Evolutionary conservation across 345 rosid genomes (phyloP).

Genomic region (Brassica nigra): DNA sequence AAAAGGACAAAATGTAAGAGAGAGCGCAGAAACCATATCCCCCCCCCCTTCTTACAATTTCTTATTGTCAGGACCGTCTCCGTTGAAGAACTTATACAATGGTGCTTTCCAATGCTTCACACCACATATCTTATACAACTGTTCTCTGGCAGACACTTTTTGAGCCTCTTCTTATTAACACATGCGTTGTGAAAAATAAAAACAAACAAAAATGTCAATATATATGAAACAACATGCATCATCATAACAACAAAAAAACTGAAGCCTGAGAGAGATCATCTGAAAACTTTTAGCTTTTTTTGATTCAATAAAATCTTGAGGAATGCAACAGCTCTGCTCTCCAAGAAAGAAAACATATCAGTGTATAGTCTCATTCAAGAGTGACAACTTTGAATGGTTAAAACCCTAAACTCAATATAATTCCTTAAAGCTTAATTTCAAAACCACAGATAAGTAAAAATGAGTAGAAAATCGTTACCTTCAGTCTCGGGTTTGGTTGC

Average conservation of each 20-base stretch:
- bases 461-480: slow-evolving; percentile 13
- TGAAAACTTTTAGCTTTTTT: neutral
- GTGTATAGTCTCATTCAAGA: neutral
- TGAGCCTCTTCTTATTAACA: slow-evolving; percentile 37
- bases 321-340: neutral
- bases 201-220: neutral
- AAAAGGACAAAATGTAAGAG: neutral
- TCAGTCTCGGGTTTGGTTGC: slow-evolving; percentile 5
- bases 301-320: neutral
- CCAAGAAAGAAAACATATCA: neutral
- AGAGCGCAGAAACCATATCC: neutral
- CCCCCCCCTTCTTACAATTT: slow-evolving; percentile 40
- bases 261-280: neutral
- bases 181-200: neutral
- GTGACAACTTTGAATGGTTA: neutral
- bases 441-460: neutral
- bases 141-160: slow-evolving; percentile 43
- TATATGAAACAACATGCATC: neutral
- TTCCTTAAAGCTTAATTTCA: neutral
- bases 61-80: slow-evolving; percentile 52
- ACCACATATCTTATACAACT: slow-evolving; percentile 51
- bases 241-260: neutral
- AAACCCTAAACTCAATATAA: neutral
- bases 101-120: slow-evolving; percentile 58
- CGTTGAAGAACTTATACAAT: slow-evolving; percentile 47